These are phyloP conservation scores for Flueggea neowawraea DNA, from an alignment of 441 rosid species.

Conservation along the genomic window DNA sequence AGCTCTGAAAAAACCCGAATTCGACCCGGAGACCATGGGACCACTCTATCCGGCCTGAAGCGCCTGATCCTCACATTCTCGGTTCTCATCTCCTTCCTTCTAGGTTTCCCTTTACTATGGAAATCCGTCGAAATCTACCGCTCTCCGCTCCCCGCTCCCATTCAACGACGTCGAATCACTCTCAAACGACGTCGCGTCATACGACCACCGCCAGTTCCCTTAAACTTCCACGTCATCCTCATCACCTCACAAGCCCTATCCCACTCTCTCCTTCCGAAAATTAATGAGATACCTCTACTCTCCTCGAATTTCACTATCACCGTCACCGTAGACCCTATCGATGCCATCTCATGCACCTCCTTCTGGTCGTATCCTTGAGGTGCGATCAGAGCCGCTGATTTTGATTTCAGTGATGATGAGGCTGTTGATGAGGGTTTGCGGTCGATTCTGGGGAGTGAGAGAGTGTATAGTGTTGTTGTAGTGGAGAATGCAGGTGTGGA, in stretches of 20 bases:
- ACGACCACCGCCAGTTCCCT: slow-evolving; percentile 35
- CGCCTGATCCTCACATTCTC: slow-evolving; percentile 67
- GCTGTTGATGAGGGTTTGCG: slow-evolving; percentile 56
- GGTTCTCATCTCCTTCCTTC: slow-evolving; percentile 64
- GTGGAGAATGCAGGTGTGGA: slow-evolving; percentile 33
- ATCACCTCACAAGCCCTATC: slow-evolving; percentile 27
- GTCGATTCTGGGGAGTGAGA: slow-evolving; percentile 42
- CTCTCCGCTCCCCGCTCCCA: slow-evolving; percentile 79
- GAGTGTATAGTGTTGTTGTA: slow-evolving; percentile 60
- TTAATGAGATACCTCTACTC: slow-evolving; percentile 36
- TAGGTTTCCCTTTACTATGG: slow-evolving; percentile 82
- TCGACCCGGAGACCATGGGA: slow-evolving; percentile 60
- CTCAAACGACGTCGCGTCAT: slow-evolving; percentile 42
- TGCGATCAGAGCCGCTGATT: slow-evolving; percentile 28
- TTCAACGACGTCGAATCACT: slow-evolving; percentile 63
- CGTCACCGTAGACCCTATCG: slow-evolving; percentile 38
- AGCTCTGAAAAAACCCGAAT: slow-evolving; percentile 2
- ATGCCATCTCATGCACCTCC: not conserved
- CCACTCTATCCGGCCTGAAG: slow-evolving; percentile 64
- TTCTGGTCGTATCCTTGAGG: slow-evolving; percentile 43
- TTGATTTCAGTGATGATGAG: slow-evolving; percentile 43
- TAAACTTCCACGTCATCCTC: slow-evolving; percentile 57
- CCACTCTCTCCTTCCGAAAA: slow-evolving; percentile 34
- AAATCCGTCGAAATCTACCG: slow-evolving; percentile 94
- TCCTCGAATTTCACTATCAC: slow-evolving; percentile 52